These are phyloP conservation scores for Xylariaceae sp. DNA, from an alignment of 2,329 filamentous ascomycete species.

Conservation along the genomic window DNA sequence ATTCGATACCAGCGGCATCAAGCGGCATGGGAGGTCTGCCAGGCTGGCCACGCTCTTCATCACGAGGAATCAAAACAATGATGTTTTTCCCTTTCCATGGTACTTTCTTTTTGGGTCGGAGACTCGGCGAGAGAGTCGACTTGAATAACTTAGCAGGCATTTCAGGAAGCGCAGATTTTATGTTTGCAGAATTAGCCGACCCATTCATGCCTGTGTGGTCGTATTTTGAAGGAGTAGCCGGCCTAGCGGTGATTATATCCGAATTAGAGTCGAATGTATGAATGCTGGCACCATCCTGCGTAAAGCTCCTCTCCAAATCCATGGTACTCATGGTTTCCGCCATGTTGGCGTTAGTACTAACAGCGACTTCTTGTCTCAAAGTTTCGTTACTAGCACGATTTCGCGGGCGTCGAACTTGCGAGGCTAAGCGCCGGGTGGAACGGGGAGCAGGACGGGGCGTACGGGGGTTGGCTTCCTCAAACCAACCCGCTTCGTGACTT, in stretches of 20 bases:
- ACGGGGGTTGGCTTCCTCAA: conserved; percentile 43
- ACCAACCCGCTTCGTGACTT: conserved; percentile 43
- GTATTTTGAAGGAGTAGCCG: conserved; percentile 31
- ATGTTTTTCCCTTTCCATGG: conserved; percentile 72
- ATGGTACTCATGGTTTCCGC: conserved; percentile 26
- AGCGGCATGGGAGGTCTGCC: conserved; percentile 52
- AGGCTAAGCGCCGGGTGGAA: conserved; percentile 27
- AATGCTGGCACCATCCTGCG: conserved; percentile 28
- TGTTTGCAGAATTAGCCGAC: conserved; percentile 22
- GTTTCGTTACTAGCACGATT: conserved; percentile 53
- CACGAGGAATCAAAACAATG: conserved; percentile 61
- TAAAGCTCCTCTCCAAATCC: conserved; percentile 17
- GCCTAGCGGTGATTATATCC: conserved; percentile 24
- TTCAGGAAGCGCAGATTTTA: conserved; percentile 17
- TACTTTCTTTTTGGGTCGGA: conserved; percentile 64
- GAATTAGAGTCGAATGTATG: conserved; percentile 27
- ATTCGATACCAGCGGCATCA: conserved; percentile 48
- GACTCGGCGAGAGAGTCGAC: conserved; percentile 40
- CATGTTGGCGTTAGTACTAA: conserved; percentile 21
- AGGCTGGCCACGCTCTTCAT: conserved; percentile 58
- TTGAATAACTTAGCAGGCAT: conserved; percentile 32
- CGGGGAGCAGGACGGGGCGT: conserved; percentile 42
- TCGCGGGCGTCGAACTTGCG: conserved; percentile 37
- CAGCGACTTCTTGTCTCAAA: conserved; percentile 38
- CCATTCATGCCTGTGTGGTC: conserved; percentile 31